Base-by-base conservation (phyloP, 2,329 filamentous ascomycete genomes). In the Fragosphaeria purpurea region DNA sequence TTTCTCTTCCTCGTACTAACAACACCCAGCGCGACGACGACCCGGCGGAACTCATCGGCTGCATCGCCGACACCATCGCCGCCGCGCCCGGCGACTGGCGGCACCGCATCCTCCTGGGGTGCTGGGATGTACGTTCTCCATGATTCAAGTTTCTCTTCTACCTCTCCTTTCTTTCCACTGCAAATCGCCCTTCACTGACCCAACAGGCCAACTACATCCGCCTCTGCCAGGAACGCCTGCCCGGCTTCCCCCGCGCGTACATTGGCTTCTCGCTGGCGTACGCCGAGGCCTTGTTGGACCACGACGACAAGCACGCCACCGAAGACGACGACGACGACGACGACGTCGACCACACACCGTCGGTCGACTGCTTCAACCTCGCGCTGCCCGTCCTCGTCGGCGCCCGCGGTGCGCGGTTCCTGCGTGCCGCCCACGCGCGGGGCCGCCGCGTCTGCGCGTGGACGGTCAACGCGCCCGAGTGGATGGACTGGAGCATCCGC, bases 401-500 rank as follows among this genome's bases (percentile, higher is more conserved):
- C 1, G 82, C 82, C 0, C 70, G 79, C 38, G 89, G 89, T 7
- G 62, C 65, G 8, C 67, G 70, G 9, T 93, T 96, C 68, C 66
- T 89, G 12, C 70, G 72, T 10, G 76, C 83, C 50, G 77, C 80
- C 32, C 74, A 75, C 53, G 63, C 68, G 45, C 69, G 71, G 2
- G 68, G 73, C 12, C 75, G 85, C 30, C 75, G 77, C 4, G 70
- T 96, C 5, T 83, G 85, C 59, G 77, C 81, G 0, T 97, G 91
- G 91, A 96, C 90, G 0, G 86, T 95, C 47, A 95, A 97, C 63
- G 77, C 85, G 11, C 76, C 79, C 55, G 72, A 74, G 46, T 78
- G 81, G 67, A 96, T 97, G 90, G 76, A 81, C 59, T 95, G 88
- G 88, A 77, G 80, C 56, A 79, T 95, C 37, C 66, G 73, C 33